These are phyloP conservation scores for Phytophthora pluvialis DNA, from an alignment of 352 stramenopile genomes.

Conservation along the genomic window DNA sequence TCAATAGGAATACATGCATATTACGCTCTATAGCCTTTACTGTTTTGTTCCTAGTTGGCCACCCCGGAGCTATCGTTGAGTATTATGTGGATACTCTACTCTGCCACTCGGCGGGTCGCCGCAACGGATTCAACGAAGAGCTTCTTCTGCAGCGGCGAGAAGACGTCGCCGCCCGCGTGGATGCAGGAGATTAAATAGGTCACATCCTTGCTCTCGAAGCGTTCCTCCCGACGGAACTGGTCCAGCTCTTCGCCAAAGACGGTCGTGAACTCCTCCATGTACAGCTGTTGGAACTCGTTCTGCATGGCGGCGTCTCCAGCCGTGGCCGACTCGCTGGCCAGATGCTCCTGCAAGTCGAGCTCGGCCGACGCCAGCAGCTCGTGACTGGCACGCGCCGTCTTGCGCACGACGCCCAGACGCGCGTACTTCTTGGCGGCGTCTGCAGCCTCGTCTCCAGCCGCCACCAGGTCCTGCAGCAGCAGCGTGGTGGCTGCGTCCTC, in stretches of 20 bases:
- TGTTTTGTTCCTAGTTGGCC: slow-evolving; percentile 1
- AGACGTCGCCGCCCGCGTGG: slow-evolving; percentile 79
- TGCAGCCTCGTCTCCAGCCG: slow-evolving; percentile 53
- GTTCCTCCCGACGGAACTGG: slow-evolving; percentile 85
- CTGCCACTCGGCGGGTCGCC: slow-evolving; percentile 16
- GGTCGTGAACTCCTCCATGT: slow-evolving; percentile 87
- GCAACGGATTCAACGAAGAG: slow-evolving; percentile 76
- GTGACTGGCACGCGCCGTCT: slow-evolving; percentile 61
- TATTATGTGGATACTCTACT: slow-evolving; percentile 6
- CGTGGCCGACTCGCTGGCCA: slow-evolving; percentile 11
- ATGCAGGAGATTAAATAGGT: slow-evolving; percentile 91
- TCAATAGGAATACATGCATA: slow-evolving; percentile 37
- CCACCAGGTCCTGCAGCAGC: slow-evolving; percentile 69
- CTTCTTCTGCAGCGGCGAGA: slow-evolving; percentile 83
- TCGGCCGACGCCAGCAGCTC: slow-evolving; percentile 59
- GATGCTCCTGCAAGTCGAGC: slow-evolving; percentile 41
- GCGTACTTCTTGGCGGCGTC: slow-evolving; percentile 56
- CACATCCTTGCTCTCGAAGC: slow-evolving; percentile 89
- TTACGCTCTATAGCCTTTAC: slow-evolving; percentile 24
- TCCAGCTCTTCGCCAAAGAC: slow-evolving; percentile 87
- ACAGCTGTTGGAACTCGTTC: slow-evolving; percentile 76
- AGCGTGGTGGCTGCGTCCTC: slow-evolving; percentile 49
- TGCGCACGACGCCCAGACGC: slow-evolving; percentile 54
- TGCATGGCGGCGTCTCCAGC: slow-evolving; percentile 31
- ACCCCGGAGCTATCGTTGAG: background rate